A percentile compares a stretch with the other conserved stretches of the same genome.
phyloP scores from a whole-genome alignment of 2,329 filamentous ascomycete genomes.

The Xylaria sp. region DNA sequence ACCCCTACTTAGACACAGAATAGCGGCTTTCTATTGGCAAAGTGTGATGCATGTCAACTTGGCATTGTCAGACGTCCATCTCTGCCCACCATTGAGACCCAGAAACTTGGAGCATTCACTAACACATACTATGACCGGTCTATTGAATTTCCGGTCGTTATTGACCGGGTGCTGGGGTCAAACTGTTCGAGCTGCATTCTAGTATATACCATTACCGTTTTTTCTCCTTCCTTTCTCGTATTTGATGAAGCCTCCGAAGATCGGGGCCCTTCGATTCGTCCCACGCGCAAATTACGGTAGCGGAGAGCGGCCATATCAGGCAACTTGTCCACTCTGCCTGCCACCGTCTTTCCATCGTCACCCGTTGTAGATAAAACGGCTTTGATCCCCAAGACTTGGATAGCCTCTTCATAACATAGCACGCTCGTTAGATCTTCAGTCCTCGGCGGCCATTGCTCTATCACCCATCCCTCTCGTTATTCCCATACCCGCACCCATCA shows the following conservation, averaged over 20 bases:
- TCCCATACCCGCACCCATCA: neutral
- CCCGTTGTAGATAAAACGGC: neutral
- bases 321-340: neutral
- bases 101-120: neutral
- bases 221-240: neutral
- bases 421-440: neutral
- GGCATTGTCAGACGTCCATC: neutral
- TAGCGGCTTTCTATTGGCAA: neutral
- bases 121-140: neutral
- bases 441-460: neutral
- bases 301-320: neutral
- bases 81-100: neutral
- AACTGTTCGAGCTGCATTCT: neutral
- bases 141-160: neutral
- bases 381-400: neutral
- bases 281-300: neutral
- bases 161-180: neutral
- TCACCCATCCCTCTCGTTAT: neutral
- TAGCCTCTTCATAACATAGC: neutral
- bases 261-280: neutral
- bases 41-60: neutral
- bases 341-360: neutral
- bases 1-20: neutral
- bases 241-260: neutral
- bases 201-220: too few relatives aligned